phyloP scores from a whole-genome alignment of 306 rosid species.

The Castanea sativa region DNA sequence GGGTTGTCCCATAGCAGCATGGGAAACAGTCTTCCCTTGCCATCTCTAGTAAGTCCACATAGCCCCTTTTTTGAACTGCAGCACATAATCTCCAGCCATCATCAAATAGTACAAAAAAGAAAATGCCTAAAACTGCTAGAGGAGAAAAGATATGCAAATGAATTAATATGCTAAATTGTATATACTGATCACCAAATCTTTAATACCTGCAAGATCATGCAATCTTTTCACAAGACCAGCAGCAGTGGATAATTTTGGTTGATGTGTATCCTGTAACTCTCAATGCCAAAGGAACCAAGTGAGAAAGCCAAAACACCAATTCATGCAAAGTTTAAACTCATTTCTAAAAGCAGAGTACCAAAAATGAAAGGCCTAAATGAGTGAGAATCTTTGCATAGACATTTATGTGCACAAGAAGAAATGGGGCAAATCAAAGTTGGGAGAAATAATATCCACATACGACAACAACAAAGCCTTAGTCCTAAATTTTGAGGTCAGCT shows the following conservation, averaged over 20 bases:
- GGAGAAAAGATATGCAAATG: neutral
- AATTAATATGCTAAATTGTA: neutral
- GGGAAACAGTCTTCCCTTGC: conserved; percentile 42
- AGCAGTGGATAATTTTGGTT: conserved; percentile 34
- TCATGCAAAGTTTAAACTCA: conserved; percentile 15
- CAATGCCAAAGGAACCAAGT: conserved; percentile 18
- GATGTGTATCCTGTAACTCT: conserved; percentile 40
- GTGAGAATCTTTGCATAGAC: neutral
- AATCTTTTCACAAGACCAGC: conserved; percentile 63
- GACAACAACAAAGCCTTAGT: no score
- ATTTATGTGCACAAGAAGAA: neutral
- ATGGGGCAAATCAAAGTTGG: neutral
- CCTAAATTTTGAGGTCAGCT: no score
- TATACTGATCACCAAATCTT: neutral
- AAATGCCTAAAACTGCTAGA: neutral
- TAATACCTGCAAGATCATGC: conserved; percentile 53
- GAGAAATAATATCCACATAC: neutral
- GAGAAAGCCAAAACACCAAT: conserved; percentile 7
- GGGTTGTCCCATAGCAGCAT: conserved; percentile 63
- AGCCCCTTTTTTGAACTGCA: conserved; percentile 78
- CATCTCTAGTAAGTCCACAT: conserved; percentile 59
- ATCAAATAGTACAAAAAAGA: conserved; percentile 9
- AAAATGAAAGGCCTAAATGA: neutral
- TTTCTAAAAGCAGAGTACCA: neutral
- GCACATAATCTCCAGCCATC: conserved; percentile 15